Percentiles rank a stretch among this genome's conserved stretches.
Conservation (phyloP, 192 early-diverging fungal genomes). For the Chytriomyces sp. region DNA sequence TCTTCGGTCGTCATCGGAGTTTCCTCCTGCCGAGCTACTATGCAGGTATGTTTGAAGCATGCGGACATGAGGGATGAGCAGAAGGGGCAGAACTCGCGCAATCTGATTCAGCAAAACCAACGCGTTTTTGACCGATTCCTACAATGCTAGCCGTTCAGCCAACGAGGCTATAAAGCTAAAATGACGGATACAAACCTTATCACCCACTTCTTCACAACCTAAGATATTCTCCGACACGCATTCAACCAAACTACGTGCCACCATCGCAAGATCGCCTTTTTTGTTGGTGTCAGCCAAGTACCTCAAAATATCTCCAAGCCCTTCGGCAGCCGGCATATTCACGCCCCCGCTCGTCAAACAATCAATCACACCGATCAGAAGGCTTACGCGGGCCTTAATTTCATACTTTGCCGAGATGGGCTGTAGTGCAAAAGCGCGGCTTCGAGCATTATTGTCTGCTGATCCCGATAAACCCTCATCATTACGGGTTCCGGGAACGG, state of each 20-base stretch:
- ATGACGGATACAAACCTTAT: slow-evolving; percentile 8
- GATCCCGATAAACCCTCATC: not conserved
- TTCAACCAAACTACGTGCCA: slow-evolving; percentile 73
- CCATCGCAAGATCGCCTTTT: slow-evolving; percentile 49
- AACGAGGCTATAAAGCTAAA: not conserved
- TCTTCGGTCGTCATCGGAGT: slow-evolving; percentile 17
- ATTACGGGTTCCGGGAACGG: not conserved
- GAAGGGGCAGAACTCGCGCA: slow-evolving; percentile 59
- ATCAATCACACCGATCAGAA: slow-evolving; percentile 15
- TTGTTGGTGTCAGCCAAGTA: slow-evolving; percentile 1
- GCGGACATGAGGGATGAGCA: slow-evolving; percentile 58
- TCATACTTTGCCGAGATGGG: slow-evolving; percentile 20
- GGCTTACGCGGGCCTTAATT: slow-evolving; percentile 33
- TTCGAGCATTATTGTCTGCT: not conserved
- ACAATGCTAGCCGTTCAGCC: not conserved
- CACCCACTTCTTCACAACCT: slow-evolving; percentile 62
- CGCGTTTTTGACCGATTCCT: slow-evolving; percentile 37
- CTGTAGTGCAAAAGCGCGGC: slow-evolving; percentile 4
- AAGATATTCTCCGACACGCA: slow-evolving; percentile 76
- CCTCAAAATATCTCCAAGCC: slow-evolving; percentile 36
- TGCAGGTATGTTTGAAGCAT: slow-evolving; percentile 46
- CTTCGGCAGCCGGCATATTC: slow-evolving; percentile 6
- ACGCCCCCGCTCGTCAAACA: slow-evolving; percentile 8
- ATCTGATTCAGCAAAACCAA: slow-evolving; percentile 41
- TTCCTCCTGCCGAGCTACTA: not conserved